phyloP scores from a whole-genome alignment of 225 moss, liverwort and hornwort species.

The Thuidium tamariscinum region DNA sequence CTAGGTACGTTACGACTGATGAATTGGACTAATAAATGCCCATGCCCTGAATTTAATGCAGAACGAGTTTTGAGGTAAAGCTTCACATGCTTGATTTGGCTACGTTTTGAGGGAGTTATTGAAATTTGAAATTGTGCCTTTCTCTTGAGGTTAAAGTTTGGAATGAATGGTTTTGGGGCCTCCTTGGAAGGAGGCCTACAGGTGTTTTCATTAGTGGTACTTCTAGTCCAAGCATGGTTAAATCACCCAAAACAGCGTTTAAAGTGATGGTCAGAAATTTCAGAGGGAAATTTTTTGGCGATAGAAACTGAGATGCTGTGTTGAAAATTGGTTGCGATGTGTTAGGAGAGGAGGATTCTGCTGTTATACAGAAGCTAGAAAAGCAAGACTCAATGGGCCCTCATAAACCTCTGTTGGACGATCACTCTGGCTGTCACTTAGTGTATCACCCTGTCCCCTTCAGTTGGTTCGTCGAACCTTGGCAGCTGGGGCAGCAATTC shows the following conservation, averaged over 20 bases:
- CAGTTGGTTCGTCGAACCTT: slow-evolving; percentile 71
- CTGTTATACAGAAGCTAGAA: slow-evolving; percentile 49
- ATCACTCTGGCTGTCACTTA: slow-evolving; percentile 25
- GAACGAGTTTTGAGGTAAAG: neutral
- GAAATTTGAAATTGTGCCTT: neutral
- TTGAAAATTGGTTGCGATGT: neutral
- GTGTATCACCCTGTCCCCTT: slow-evolving; percentile 67
- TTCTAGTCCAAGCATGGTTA: neutral
- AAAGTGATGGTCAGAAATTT: neutral
- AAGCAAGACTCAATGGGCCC: slow-evolving; percentile 61
- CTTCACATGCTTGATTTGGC: neutral
- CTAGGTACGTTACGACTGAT: slow-evolving; percentile 31
- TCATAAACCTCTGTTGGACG: slow-evolving; percentile 44
- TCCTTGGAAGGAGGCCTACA: neutral
- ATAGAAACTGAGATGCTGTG: neutral
- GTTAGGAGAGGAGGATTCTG: slow-evolving; percentile 59
- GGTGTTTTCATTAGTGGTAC: neutral
- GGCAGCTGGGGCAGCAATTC: slow-evolving; percentile 74
- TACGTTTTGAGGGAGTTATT: neutral
- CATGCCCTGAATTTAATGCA: neutral
- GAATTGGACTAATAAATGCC: neutral
- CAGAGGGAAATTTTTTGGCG: neutral
- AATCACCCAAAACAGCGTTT: neutral
- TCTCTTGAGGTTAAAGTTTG: neutral
- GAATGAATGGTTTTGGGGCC: neutral